These are phyloP conservation scores for Diaporthe sp. DNA, from an alignment of 2,329 filamentous ascomycete genomes.

Conservation along the genomic window DNA sequence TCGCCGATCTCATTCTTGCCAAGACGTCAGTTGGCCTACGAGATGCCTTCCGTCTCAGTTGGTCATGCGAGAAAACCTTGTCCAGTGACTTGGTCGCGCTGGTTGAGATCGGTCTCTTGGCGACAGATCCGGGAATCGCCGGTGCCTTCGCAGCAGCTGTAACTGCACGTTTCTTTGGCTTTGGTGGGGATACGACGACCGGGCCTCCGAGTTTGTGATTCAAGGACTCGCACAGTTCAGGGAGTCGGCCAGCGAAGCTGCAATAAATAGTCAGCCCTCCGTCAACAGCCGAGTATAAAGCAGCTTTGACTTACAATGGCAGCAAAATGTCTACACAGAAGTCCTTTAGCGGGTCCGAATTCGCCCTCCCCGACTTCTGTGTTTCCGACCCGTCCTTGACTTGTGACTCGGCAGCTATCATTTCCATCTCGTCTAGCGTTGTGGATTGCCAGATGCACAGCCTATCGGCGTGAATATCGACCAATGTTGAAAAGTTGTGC, in stretches of 20 bases:
- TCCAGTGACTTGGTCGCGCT: constrained; percentile 68
- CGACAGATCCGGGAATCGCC: constrained; percentile 65
- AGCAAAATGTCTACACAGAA: constrained; percentile 87
- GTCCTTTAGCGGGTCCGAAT: constrained; percentile 76
- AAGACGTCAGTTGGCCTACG: constrained; percentile 70
- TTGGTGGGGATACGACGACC: constrained; percentile 67
- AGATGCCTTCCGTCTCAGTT: constrained; percentile 67
- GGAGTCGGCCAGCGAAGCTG: constrained; percentile 82
- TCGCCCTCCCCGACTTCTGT: constrained; percentile 56
- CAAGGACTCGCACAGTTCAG: constrained; percentile 76
- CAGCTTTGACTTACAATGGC: constrained; percentile 73
- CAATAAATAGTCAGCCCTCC: neutral
- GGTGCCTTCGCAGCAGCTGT: constrained; percentile 57
- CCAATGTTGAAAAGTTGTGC: constrained; percentile 73
- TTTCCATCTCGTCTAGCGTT: constrained; percentile 69
- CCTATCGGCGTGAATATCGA: constrained; percentile 82
- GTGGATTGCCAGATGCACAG: constrained; percentile 89
- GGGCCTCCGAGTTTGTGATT: constrained; percentile 84
- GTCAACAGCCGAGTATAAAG: neutral
- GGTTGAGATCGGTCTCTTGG: constrained; percentile 60
- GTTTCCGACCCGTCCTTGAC: constrained; percentile 50
- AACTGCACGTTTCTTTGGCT: constrained; percentile 62
- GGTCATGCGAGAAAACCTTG: constrained; percentile 73
- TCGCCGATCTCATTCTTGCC: constrained; percentile 77
- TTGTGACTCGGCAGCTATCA: constrained; percentile 64